phyloP scores from a whole-genome alignment of 331 rosid species.

The Prunus yedoensis region DNA sequence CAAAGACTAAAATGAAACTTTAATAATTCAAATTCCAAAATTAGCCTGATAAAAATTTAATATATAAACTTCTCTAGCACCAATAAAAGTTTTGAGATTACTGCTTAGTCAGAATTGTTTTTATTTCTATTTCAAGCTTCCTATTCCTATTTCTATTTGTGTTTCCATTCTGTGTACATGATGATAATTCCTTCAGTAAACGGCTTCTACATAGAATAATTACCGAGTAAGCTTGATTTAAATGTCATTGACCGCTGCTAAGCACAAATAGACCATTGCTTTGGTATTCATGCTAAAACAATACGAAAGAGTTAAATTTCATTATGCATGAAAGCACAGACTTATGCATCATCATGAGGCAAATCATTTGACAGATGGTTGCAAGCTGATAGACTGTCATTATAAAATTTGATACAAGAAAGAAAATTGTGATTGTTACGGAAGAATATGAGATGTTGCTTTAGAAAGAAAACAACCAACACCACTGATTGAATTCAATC shows the following conservation, averaged over 20 bases:
- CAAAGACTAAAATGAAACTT: slow-evolving; percentile 1
- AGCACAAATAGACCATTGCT: background rate
- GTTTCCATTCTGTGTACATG: background rate
- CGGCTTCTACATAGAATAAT: too few relatives aligned
- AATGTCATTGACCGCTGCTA: background rate
- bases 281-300: background rate
- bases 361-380: background rate
- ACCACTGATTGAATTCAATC: background rate
- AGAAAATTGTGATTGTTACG: background rate
- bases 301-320: background rate
- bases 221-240: too few relatives aligned
- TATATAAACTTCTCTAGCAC: background rate
- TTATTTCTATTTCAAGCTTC: background rate
- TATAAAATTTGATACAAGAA: background rate
- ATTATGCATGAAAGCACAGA: background rate
- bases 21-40: background rate
- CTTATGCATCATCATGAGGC: background rate
- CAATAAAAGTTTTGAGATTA: background rate
- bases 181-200: too few relatives aligned
- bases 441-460: background rate
- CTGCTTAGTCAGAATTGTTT: background rate
- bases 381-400: background rate
- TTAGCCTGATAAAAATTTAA: background rate
- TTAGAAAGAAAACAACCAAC: background rate
- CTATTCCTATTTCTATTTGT: background rate